Base-by-base conservation (phyloP, 352 stramenopile genomes). In the Pythium rhizo-oryzae region DNA sequence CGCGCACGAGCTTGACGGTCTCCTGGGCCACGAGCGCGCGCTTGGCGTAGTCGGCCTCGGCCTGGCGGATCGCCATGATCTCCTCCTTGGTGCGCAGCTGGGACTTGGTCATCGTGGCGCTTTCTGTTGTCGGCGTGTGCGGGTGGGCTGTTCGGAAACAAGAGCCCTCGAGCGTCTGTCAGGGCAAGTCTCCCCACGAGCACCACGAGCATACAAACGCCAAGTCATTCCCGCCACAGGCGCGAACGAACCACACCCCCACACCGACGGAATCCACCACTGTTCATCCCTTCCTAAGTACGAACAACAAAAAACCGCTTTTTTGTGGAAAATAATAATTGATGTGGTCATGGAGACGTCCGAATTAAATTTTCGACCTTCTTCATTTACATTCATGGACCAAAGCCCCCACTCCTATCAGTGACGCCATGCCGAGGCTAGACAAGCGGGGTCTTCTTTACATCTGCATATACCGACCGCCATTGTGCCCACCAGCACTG, bases 61-160 rank as follows among this genome's bases (percentile, higher is more conserved):
- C 88, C 54, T 76, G 43, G 55, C 84, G 83, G 70, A 92, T 91
- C 50, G 84, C 84, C 49, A 94, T 73, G 72, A 94, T 94, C 70
- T 94, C 84, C 61, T 94, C 86, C 76, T 91, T 94, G 56, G 84
- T 81, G 67, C 84, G 86, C 65, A 94, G 74, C 74, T 93, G 85
- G 55, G 82, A 80, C 63, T 85, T 67, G 73, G 81, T 87, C 84
- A 93, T 81, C 51, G 53, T 62, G 41, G 41, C 25, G 16, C 11
- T 33, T 53, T 16, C 23, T 18, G 11, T 5, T n/a, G 50, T 41
- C 50, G 50, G 50, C 50, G 41, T 41, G 11, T 47, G 41, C 15
- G 12, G 41, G 41, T 47, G 41, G 41, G 13, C 41, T 47, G 11
- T 47, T 47, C 18, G 41, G 6, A 46, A n/a, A 47, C 41, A 47